Percentiles rank a stretch among this genome's conserved stretches.
Evolutionary conservation across 257 asterid genomes (phyloP).

Genomic region (Ballota nigra): DNA sequence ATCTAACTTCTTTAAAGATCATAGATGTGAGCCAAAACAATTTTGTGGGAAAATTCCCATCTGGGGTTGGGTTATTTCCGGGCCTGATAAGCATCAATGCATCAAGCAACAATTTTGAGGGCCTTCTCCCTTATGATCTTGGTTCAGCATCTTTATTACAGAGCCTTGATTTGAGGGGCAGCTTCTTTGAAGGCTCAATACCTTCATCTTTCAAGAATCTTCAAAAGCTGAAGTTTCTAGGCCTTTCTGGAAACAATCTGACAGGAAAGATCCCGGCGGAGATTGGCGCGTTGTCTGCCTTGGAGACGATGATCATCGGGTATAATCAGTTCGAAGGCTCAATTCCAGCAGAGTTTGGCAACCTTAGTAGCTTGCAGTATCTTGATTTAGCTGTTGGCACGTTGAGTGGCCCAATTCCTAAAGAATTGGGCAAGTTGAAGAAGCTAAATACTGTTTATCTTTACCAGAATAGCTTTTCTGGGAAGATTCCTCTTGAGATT

Average conservation of each 20-base stretch:
- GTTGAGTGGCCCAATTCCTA: conserved; percentile 56
- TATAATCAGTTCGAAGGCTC: conserved; percentile 67
- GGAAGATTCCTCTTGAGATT: conserved; percentile 61
- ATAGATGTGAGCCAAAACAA: conserved; percentile 68
- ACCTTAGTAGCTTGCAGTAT: conserved; percentile 54
- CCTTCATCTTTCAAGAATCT: conserved; percentile 56
- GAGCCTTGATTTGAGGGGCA: conserved; percentile 62
- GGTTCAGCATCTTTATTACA: conserved; percentile 46
- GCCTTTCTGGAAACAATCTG: conserved; percentile 73
- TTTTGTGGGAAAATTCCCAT: conserved; percentile 55
- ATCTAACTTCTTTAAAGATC: conserved; percentile 39
- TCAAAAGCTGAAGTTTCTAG: conserved; percentile 56
- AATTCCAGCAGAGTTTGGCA: conserved; percentile 63
- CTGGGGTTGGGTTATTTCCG: conserved; percentile 49
- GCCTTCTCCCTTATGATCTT: conserved; percentile 60
- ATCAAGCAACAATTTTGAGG: conserved; percentile 74
- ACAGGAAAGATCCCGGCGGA: conserved; percentile 61
- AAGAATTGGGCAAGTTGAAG: conserved; percentile 54
- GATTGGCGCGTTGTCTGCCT: conserved; percentile 49
- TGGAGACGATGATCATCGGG: conserved; percentile 60
- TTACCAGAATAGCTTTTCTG: conserved; percentile 56
- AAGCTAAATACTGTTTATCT: conserved; percentile 51
- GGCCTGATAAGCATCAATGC: conserved; percentile 49
- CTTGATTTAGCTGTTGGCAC: conserved; percentile 75
- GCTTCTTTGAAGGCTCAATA: conserved; percentile 68